Conservation (phyloP, 176 grass and related monocot genomes). For the Aechmea fasciata region DNA sequence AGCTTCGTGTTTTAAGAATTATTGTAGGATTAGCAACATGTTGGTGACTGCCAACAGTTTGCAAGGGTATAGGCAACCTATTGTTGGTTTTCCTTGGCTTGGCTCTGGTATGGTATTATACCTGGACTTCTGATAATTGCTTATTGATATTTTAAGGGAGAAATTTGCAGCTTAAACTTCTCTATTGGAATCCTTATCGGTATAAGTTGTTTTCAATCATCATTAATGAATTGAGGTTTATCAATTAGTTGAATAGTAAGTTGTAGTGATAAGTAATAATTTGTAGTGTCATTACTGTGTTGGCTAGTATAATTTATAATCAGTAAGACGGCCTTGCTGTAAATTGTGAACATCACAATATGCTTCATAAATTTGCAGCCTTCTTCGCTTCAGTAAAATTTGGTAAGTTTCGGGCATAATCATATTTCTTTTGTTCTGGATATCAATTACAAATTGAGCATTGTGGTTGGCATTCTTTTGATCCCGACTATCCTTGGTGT, state of each 20-base stretch:
- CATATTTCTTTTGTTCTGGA: no score
- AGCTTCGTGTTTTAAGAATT: constrained; percentile 2
- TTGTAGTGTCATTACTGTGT: neutral
- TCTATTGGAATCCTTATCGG: neutral
- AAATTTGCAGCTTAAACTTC: neutral
- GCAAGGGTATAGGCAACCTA: constrained; percentile 9
- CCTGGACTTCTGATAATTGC: neutral
- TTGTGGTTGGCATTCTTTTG: no score
- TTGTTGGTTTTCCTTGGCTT: constrained; percentile 18
- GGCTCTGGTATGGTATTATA: constrained; percentile 18
- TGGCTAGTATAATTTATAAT: no score
- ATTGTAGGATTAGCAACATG: constrained; percentile 21
- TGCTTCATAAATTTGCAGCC: no score
- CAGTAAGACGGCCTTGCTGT: no score
- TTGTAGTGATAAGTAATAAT: neutral
- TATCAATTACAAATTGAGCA: no score
- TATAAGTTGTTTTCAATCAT: neutral
- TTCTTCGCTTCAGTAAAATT: no score
- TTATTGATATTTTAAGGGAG: constrained; percentile 3
- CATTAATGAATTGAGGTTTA: neutral
- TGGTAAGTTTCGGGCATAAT: no score
- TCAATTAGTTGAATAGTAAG: neutral
- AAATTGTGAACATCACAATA: no score
- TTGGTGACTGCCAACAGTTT: constrained; percentile 3
- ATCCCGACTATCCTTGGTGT: no score